Conservation (phyloP, 2,329 filamentous ascomycete genomes). For the Monosporascus sp. region DNA sequence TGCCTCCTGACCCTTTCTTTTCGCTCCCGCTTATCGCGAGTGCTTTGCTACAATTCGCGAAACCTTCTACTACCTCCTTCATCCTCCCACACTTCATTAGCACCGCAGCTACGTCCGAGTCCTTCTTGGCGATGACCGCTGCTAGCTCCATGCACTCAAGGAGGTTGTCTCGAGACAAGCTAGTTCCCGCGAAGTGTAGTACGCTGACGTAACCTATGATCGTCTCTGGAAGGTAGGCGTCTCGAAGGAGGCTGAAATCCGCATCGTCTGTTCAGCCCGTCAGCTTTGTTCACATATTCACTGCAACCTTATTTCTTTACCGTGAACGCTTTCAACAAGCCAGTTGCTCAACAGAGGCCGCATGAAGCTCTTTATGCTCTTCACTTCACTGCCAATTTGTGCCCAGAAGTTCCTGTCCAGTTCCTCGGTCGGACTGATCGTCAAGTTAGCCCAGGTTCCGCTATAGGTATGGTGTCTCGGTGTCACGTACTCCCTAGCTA, state of each 20-base stretch:
- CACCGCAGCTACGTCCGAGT: constrained; percentile 58
- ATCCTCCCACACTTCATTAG: constrained; percentile 63
- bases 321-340: constrained; percentile 50
- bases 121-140: constrained; percentile 65
- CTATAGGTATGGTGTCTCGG: background rate
- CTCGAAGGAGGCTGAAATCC: constrained; percentile 61
- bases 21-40: constrained; percentile 53
- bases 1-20: constrained; percentile 43
- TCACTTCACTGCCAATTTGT: constrained; percentile 49
- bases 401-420: constrained; percentile 43
- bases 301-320: constrained; percentile 34
- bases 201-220: constrained; percentile 78
- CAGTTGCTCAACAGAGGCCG: constrained; percentile 59
- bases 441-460: constrained; percentile 19
- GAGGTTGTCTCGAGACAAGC: constrained; percentile 68
- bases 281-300: constrained; percentile 2
- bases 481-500: constrained; percentile 46
- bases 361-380: constrained; percentile 50
- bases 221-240: constrained; percentile 78
- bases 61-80: constrained; percentile 68
- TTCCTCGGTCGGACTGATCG: constrained; percentile 24
- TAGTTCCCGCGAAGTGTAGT: constrained; percentile 71
- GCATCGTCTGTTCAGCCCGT: constrained; percentile 39
- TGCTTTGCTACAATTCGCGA: constrained; percentile 73
- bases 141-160: constrained; percentile 85